Percentiles rank a stretch among this genome's conserved stretches.
Conservation (phyloP, 2,329 filamentous ascomycete genomes). For the Scedosporium boydii region DNA sequence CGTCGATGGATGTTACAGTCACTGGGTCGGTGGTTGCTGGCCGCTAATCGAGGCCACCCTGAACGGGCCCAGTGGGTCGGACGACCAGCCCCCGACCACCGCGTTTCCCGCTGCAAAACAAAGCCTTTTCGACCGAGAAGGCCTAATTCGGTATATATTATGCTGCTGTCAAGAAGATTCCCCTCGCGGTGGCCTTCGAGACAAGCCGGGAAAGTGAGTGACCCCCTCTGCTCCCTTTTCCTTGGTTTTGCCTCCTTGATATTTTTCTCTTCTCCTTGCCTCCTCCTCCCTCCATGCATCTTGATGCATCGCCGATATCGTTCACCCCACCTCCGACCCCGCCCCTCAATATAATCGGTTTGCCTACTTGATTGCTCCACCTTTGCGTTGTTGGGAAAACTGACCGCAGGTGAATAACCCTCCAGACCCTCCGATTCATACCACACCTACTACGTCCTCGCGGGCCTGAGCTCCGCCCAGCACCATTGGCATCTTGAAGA, state of each 20-base stretch:
- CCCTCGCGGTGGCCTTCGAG: slow-evolving; percentile 69
- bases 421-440: slow-evolving; percentile 71
- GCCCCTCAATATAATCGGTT: not conserved
- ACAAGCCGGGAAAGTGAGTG: slow-evolving; percentile 85
- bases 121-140: slow-evolving; percentile 70
- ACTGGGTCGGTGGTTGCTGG: slow-evolving; percentile 96
- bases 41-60: slow-evolving; percentile 76
- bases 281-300: not conserved
- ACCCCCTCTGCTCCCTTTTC: not conserved
- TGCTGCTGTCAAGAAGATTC: slow-evolving; percentile 72
- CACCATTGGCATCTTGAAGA: slow-evolving; percentile 47
- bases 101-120: slow-evolving; percentile 19
- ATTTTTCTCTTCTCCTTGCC: not conserved
- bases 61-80: slow-evolving; percentile 32
- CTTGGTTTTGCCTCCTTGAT: not conserved
- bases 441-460: slow-evolving; percentile 85
- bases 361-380: not conserved
- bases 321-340: not conserved
- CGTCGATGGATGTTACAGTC: slow-evolving; percentile 95
- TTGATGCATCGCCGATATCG: slow-evolving; percentile 1
- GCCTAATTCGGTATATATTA: slow-evolving; percentile 80
- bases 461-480: slow-evolving; percentile 75
- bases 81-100: not conserved
- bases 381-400: slow-evolving; percentile 9
- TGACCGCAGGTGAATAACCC: slow-evolving; percentile 8